Base-by-base conservation (phyloP, 352 stramenopile species). In the Phytophthora idaei region DNA sequence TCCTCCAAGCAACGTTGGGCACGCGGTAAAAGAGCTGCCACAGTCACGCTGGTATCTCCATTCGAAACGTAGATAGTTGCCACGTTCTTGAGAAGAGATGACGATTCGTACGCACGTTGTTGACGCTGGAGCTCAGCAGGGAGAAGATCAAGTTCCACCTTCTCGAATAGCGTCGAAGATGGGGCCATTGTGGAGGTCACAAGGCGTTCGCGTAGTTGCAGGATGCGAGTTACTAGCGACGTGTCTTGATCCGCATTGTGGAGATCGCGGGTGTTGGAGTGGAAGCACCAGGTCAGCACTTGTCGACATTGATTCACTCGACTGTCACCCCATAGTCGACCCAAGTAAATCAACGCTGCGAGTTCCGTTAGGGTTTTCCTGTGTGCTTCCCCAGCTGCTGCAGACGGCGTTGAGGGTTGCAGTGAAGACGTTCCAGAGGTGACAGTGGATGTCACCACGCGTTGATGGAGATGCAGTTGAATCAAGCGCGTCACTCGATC, bases 251-350 rank as follows among this genome's bases (percentile, higher is more conserved):
- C 67, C 11, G 44, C 2, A 17, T 11, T 67, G n/a, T 67, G 54
- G 21, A 21, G 21, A 15, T 72, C 61, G n/a, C 61, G 45, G 6
- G 55, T 55, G n/a, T 63, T 55, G 9, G 52, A 57, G 34, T 70
- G 55, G 36, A 85, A 64, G 17, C 76, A 85, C 67, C 55, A 82
- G 14, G 21, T 58, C 56, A 85, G 50, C 4, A 85, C 42, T 15
- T 80, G 58, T 64, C 56, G 56, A 4, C 74, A 85, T 66, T 85
- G 74, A 21, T 12, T 48, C 27, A 28, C 45, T 44, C 62, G 68
- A 5, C 50, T 32, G 25, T 69, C 32, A 27, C 51, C 51, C 58
- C 59, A 70, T 9, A 77, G 57, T 9, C 71, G 59, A 28, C 70
- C 56, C 54, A 67, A 76, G 63, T 85, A 85, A 49, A 81, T 29